Evolutionary conservation across 176 grass and related monocot genomes (phyloP).

Genomic region (sorghum (Sorghum bicolor)): DNA sequence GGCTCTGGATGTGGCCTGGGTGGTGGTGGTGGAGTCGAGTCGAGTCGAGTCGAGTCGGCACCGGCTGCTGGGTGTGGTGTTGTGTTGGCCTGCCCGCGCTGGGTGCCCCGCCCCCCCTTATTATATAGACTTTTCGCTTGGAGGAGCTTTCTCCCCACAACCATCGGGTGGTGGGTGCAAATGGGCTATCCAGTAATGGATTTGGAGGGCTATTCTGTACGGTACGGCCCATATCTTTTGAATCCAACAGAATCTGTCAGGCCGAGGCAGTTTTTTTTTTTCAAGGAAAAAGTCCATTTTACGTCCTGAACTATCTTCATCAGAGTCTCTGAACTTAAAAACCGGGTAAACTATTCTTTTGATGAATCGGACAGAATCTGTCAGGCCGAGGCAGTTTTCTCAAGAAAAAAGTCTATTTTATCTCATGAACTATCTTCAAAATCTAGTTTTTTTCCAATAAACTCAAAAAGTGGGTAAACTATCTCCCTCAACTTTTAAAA

Average conservation of each 20-base stretch:
- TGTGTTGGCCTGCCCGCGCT: neutral
- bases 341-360: no score
- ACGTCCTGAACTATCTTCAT: no score
- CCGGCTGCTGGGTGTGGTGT: neutral
- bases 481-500: no score
- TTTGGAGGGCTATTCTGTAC: neutral
- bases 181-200: neutral
- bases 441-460: no score
- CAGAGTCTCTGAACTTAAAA: no score
- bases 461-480: no score
- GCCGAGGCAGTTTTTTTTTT: neutral
- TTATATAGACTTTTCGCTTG: slow-evolving; percentile 20
- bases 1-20: neutral
- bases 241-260: neutral
- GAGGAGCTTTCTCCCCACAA: neutral
- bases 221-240: neutral
- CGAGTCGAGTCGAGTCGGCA: neutral
- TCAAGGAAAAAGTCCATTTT: no score
- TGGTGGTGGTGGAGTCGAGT: neutral
- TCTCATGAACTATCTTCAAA: no score
- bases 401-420: no score
- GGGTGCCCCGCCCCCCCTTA: neutral
- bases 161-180: neutral
- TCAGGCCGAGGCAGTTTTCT: no score
- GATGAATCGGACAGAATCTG: no score